Percentiles rank a stretch among this genome's conserved stretches.
phyloP scores from a whole-genome alignment of 2,329 filamentous ascomycete species.

The Fusarium robinianum region DNA sequence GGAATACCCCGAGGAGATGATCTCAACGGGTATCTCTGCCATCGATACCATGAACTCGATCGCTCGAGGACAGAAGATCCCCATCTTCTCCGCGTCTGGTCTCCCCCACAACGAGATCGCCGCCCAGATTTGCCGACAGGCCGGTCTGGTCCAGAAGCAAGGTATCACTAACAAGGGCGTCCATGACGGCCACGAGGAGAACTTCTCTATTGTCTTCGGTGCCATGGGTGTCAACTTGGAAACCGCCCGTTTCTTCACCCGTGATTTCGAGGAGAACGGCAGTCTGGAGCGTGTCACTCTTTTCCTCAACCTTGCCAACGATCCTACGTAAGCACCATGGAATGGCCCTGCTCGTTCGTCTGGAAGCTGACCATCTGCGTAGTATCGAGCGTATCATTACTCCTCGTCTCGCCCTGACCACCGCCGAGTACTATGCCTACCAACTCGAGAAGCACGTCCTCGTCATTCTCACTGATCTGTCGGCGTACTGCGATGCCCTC shows the following conservation, averaged over 20 bases:
- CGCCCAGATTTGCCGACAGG: constrained; percentile 97
- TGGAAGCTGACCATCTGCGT: constrained; percentile 18
- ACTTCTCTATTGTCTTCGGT: constrained; percentile 99
- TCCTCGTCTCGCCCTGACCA: constrained; percentile 94
- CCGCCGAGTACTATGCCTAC: constrained; percentile 99
- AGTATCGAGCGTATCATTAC: constrained; percentile 99
- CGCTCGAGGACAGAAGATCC: constrained; percentile 98
- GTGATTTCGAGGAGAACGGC: constrained; percentile 98
- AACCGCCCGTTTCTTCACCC: constrained; percentile 96
- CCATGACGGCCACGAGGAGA: constrained; percentile 96
- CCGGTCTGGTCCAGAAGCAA: constrained; percentile 81
- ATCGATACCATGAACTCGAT: constrained; percentile 99
- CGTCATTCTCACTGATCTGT: constrained; percentile 97
- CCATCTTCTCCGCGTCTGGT: constrained; percentile 98
- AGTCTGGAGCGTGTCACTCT: constrained; percentile 96
- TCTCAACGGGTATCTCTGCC: constrained; percentile 97
- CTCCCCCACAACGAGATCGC: constrained; percentile 99
- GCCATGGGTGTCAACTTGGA: constrained; percentile 99
- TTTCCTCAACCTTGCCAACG: constrained; percentile 98
- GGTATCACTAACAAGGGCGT: constrained; percentile 87
- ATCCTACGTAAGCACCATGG: constrained; percentile 82
- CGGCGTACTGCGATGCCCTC: constrained; percentile 97
- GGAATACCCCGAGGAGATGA: constrained; percentile 99
- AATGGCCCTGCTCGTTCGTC: no score
- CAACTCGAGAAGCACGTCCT: constrained; percentile 99